These are phyloP conservation scores for Ceratobasidium sp. DNA, from an alignment of 1,284 basidiomycete genomes.

Conservation along the genomic window DNA sequence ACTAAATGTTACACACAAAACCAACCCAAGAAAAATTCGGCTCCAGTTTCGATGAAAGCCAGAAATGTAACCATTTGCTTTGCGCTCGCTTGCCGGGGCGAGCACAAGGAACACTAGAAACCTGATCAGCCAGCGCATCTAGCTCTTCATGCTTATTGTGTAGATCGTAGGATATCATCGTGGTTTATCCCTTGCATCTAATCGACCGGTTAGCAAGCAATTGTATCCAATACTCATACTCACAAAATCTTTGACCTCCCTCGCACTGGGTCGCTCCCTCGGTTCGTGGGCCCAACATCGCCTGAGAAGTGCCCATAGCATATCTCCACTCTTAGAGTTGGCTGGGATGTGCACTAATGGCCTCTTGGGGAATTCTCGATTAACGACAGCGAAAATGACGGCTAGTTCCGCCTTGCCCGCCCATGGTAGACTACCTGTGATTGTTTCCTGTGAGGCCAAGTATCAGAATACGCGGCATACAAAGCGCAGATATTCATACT, in stretches of 20 bases:
- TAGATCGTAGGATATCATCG: neutral
- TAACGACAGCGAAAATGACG: neutral
- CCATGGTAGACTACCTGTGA: neutral
- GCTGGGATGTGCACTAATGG: neutral
- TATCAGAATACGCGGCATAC: neutral
- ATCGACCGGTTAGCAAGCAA: neutral
- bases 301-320: neutral
- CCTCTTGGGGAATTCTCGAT: neutral
- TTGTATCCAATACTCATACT: neutral
- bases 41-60: too few species aligned
- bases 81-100: too few species aligned
- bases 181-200: neutral
- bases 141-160: neutral
- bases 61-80: too few species aligned
- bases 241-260: conserved; percentile 1
- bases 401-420: neutral
- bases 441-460: neutral
- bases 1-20: too few species aligned
- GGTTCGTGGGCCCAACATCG: conserved; percentile 19
- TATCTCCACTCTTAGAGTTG: neutral
- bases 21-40: too few species aligned
- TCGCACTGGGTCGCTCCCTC: neutral
- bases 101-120: too few species aligned
- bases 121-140: too few species aligned
- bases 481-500: neutral